Evolutionary conservation across 495 filamentous ascomycete species (phyloP), one percentile per base, ranked within the genome.

Genomic region (Penicillium simplicissimum): DNA sequence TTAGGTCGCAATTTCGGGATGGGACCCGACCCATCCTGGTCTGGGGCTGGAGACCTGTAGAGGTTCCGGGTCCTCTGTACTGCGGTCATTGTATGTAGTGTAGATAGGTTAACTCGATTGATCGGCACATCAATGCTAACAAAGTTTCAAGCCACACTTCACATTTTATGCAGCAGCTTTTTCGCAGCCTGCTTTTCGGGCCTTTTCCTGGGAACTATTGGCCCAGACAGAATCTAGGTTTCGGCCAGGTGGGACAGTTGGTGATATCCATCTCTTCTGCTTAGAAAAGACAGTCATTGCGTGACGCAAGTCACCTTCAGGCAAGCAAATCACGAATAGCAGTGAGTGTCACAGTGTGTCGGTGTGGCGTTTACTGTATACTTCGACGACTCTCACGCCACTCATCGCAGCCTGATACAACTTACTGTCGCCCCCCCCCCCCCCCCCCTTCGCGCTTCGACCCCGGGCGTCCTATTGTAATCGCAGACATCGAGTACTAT

Each of bases 231-330:
- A 31, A 60, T 64, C 63, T 55, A 61, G 21, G 55, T 65, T 65
- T 65, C 55, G 63, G 59, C 51, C 38, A 49, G 58, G 62, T 56
- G 52, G 57, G 43, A 60, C 57, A 38, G 43, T 62, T 59, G 63
- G 52, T 28, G 56, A 66, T 57, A 49, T 58, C 38, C 53, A 49
- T 58, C 38, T 49, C 45, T 49, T 13, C 45, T 49, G 45, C 45
- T 10, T 21, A 7, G 42, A 23, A 23, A 23, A 1, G 42, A 19
- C 0, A 2, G 23, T 11, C 21, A 45, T 45, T 45, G 42, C 23
- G 19, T 17, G 3, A 21, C 19, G 8, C 17, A 23, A 10, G 8
- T 45, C 23, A 49, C 21, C 28, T 47, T 19, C 28, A 31, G 28
- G 28, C 28, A 31, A 31, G 21, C 4, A 47, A 25, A 21, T n/a